Evolutionary conservation across 179 eudicot species (phyloP).

Genomic region (Carnegiea gigantea): DNA sequence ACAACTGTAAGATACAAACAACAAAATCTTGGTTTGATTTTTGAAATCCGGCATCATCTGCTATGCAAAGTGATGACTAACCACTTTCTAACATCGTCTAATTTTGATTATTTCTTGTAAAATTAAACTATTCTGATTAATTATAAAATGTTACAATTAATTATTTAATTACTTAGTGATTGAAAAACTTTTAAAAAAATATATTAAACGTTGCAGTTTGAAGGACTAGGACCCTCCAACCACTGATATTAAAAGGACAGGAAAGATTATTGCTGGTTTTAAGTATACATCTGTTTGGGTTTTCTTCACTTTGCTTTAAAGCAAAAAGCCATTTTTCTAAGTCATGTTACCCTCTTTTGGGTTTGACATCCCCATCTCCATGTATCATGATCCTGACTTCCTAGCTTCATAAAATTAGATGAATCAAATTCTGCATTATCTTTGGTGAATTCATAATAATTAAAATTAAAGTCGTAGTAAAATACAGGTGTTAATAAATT

Average conservation of each 20-base stretch:
- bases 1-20: not conserved
- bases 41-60: not conserved
- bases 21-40: conserved; percentile 1
- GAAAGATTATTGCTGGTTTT: not conserved
- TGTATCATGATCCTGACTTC: conserved; percentile 19
- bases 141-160: not conserved
- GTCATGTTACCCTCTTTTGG: conserved; percentile 13
- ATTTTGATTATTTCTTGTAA: not conserved
- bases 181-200: not conserved
- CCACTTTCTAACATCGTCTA: not conserved
- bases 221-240: conserved; percentile 6
- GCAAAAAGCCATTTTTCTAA: not conserved
- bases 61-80: not conserved
- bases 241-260: not conserved
- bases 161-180: not conserved
- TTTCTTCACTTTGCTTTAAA: conserved; percentile 11
- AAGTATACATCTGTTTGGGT: not conserved
- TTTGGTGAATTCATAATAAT: not conserved
- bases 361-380: not conserved
- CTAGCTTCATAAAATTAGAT: conserved; percentile 21
- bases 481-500: too few relatives aligned
- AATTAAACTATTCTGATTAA: not conserved
- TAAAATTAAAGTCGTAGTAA: too few relatives aligned
- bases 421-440: too few relatives aligned
- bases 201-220: not conserved